Evolutionary conservation across 441 rosid genomes (phyloP).

Genomic region (Omphalea diandra): DNA sequence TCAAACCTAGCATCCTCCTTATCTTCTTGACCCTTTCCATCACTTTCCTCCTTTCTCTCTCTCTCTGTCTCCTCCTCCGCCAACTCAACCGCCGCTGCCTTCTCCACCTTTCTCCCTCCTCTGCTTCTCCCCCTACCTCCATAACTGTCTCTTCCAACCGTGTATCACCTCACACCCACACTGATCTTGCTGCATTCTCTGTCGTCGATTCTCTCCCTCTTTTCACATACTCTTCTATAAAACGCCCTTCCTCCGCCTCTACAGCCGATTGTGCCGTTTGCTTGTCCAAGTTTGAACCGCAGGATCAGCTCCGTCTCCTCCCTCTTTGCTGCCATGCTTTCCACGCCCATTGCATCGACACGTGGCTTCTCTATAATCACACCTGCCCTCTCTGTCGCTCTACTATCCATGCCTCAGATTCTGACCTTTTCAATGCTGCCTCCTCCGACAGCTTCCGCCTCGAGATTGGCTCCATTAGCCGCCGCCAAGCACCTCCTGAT

Average conservation of each 20-base stretch:
- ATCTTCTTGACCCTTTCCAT: slow-evolving; percentile 57
- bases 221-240: slow-evolving; percentile 66
- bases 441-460: slow-evolving; percentile 62
- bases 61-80: slow-evolving; percentile 76
- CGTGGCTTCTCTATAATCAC: slow-evolving; percentile 70
- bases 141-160: slow-evolving; percentile 27
- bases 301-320: slow-evolving; percentile 78
- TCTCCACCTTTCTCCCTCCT: slow-evolving; percentile 34
- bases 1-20: slow-evolving; percentile 60
- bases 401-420: slow-evolving; percentile 52
- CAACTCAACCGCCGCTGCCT: slow-evolving; percentile 57
- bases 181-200: slow-evolving; percentile 28
- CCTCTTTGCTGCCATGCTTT: slow-evolving; percentile 93
- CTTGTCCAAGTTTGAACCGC: slow-evolving; percentile 64
- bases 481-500: slow-evolving; percentile 36
- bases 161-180: slow-evolving; percentile 45
- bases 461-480: slow-evolving; percentile 87
- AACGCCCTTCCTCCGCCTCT: slow-evolving; percentile 45
- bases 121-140: slow-evolving; percentile 20
- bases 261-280: slow-evolving; percentile 80
- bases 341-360: slow-evolving; percentile 72
- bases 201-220: slow-evolving; percentile 69
- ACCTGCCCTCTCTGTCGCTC: slow-evolving; percentile 94
- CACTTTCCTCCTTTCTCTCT: slow-evolving; percentile 58
- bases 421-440: slow-evolving; percentile 50